Evolutionary conservation across 805 yeast genomes (phyloP).

Genomic region (Pichia manshurica): DNA sequence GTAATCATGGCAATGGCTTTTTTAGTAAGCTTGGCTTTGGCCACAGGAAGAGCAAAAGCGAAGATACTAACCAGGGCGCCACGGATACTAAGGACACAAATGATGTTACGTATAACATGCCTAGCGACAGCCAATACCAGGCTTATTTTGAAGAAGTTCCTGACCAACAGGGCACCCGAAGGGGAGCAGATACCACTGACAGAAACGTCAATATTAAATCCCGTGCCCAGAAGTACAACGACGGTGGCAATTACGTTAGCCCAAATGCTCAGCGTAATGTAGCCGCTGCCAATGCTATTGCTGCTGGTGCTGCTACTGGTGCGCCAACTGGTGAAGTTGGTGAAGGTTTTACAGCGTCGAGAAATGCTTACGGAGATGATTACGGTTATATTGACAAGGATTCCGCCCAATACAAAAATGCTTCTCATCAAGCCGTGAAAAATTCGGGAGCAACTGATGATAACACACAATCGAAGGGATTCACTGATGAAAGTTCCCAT

Average conservation of each 20-base stretch:
- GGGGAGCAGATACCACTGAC: not conserved
- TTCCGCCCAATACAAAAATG: too few relatives aligned
- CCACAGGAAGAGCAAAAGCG: conserved; percentile 3
- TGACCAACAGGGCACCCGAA: not conserved
- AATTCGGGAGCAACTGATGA: too few relatives aligned
- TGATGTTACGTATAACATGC: not conserved
- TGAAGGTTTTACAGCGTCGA: too few relatives aligned
- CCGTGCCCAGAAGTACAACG: not conserved
- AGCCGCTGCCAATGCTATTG: not conserved
- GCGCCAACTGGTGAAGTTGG: not conserved
- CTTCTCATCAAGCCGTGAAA: too few relatives aligned
- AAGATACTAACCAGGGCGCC: not conserved
- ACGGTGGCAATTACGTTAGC: not conserved
- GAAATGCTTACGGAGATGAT: too few relatives aligned
- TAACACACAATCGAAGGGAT: too few relatives aligned
- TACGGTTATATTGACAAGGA: too few relatives aligned
- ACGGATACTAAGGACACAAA: not conserved
- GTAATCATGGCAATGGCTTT: not conserved
- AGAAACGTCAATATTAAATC: not conserved
- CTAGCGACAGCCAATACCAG: not conserved
- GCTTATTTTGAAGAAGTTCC: too few relatives aligned
- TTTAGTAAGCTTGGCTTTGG: conserved; percentile 8
- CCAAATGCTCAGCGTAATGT: too few relatives aligned
- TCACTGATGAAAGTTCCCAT: too few relatives aligned
- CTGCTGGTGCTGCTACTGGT: not conserved